phyloP scores from a whole-genome alignment of 768 basidiomycete genomes.

The Suillus plorans region DNA sequence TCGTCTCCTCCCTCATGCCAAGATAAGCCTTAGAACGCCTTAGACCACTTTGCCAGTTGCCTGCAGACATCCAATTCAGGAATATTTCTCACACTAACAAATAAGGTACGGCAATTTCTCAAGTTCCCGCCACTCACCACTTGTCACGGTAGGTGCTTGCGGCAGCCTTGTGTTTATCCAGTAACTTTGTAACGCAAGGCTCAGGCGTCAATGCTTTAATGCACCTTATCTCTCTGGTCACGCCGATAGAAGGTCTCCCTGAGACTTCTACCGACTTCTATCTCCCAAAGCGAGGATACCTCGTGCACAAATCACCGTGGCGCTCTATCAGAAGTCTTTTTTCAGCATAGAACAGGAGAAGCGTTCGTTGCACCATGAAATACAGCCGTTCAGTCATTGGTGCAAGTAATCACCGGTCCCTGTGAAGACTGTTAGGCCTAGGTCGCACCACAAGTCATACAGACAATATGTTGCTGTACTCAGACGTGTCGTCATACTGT shows the following conservation, averaged over 20 bases:
- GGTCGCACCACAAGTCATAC: neutral
- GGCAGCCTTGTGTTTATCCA: conserved; percentile 5
- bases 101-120: neutral
- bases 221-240: conserved; percentile 1
- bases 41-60: neutral
- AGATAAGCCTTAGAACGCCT: neutral
- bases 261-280: neutral
- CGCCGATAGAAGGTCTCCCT: conserved; percentile 3
- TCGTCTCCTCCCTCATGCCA: neutral
- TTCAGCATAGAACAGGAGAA: conserved; percentile 1
- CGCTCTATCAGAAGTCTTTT: conserved; percentile 4
- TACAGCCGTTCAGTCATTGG: neutral
- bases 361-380: neutral
- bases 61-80: neutral
- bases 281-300: conserved; percentile 3
- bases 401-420: conserved; percentile 5
- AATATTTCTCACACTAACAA: conserved; percentile 1
- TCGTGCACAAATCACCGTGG: conserved; percentile 5
- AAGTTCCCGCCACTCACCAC: neutral
- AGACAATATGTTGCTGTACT: neutral
- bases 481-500: neutral
- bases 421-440: neutral
- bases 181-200: conserved; percentile 3
- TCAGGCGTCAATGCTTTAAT: conserved; percentile 3
- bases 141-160: neutral